Percentiles rank a stretch among this genome's conserved stretches.
Evolutionary conservation across 2,329 filamentous ascomycete species (phyloP).

Genomic region (Ophiocordyceps camponoti-floridani): DNA sequence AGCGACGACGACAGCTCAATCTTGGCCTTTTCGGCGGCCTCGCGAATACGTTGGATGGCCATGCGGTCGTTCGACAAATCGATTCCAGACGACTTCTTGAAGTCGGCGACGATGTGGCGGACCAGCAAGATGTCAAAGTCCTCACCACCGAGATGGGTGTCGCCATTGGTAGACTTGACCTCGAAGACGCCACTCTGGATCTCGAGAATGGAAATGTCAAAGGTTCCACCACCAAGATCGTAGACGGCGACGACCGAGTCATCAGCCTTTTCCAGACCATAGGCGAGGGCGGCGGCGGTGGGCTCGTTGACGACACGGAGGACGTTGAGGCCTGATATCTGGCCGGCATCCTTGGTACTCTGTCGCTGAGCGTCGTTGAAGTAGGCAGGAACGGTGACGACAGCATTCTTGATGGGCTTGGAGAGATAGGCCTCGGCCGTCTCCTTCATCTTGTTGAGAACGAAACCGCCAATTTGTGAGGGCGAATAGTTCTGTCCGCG

Average conservation of each 20-base stretch:
- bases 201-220: slow-evolving; percentile 95
- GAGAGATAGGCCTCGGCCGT: slow-evolving; percentile 85
- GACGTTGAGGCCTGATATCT: slow-evolving; percentile 90
- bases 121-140: slow-evolving; percentile 94
- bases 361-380: slow-evolving; percentile 98
- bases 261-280: slow-evolving; percentile 86
- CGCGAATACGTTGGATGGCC: slow-evolving; percentile 97
- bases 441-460: slow-evolving; percentile 98
- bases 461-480: slow-evolving; percentile 93
- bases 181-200: slow-evolving; percentile 97
- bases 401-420: slow-evolving; percentile 85
- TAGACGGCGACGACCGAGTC: slow-evolving; percentile 88
- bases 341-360: slow-evolving; percentile 94
- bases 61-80: slow-evolving; percentile 87
- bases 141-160: slow-evolving; percentile 95
- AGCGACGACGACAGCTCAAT: slow-evolving; percentile 91
- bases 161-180: slow-evolving; percentile 98
- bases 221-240: slow-evolving; percentile 96
- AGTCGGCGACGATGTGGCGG: slow-evolving; percentile 81
- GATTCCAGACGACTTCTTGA: slow-evolving; percentile 90
- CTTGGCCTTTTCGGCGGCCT: slow-evolving; percentile 98
- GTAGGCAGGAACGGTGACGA: slow-evolving; percentile 93
- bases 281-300: slow-evolving; percentile 84
- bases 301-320: slow-evolving; percentile 97
- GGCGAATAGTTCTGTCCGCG: slow-evolving; percentile 93